A percentile compares a stretch with the other conserved stretches of the same genome.
Conservation (phyloP, 1,284 basidiomycete species). For the Cryptococcus sp. region DNA sequence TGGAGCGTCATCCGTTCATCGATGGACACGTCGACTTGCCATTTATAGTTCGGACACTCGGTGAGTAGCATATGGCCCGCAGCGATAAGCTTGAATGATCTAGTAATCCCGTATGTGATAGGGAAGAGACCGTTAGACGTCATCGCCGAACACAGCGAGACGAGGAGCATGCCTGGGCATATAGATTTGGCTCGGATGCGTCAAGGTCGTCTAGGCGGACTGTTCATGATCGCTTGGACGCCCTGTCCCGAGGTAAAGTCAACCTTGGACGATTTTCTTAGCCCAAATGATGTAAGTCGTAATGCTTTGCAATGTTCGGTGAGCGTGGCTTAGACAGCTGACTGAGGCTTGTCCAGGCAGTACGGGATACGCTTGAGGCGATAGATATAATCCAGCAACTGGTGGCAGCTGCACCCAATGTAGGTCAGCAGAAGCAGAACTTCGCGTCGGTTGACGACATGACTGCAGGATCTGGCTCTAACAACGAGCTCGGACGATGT, state of each 20-base stretch:
- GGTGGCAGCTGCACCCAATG: constrained; percentile 65
- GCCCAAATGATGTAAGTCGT: constrained; percentile 66
- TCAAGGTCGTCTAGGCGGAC: constrained; percentile 72
- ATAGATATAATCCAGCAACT: constrained; percentile 73
- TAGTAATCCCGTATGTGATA: constrained; percentile 18
- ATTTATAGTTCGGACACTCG: constrained; percentile 58
- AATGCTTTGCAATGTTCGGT: neutral
- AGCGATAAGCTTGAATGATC: neutral
- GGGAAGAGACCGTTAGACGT: constrained; percentile 66
- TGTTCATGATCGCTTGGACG: constrained; percentile 77
- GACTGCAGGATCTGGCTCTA: constrained; percentile 35
- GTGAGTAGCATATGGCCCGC: neutral
- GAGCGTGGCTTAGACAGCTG: neutral
- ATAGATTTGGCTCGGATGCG: constrained; percentile 77
- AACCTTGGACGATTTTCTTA: constrained; percentile 61
- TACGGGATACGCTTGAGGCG: constrained; percentile 82
- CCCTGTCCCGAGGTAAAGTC: constrained; percentile 53
- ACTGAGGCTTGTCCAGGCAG: constrained; percentile 12
- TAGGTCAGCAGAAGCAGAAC: neutral
- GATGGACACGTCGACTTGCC: constrained; percentile 63
- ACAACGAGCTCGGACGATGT: constrained; percentile 60
- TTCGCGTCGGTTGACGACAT: constrained; percentile 60
- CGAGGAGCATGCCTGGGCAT: constrained; percentile 59
- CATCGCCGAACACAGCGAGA: constrained; percentile 60
- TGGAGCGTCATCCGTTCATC: constrained; percentile 22